Conservation (phyloP, 768 basidiomycete species). For the Thelephora ganbajun region DNA sequence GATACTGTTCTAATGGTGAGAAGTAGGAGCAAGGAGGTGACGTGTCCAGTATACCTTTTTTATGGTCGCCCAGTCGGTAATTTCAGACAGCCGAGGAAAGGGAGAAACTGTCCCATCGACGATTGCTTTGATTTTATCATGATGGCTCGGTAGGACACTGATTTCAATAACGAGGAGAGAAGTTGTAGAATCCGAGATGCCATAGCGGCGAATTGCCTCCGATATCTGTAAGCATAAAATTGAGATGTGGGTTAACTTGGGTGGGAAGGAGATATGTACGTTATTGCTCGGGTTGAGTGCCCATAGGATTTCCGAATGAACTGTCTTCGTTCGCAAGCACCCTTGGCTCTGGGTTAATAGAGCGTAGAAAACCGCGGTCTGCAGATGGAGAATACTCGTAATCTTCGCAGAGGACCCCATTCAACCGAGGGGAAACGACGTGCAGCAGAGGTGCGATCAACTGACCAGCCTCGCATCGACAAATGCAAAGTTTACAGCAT, state of each 20-base stretch:
- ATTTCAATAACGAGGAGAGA: constrained; percentile 66
- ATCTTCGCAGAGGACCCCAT: constrained; percentile 35
- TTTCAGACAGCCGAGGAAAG: constrained; percentile 25
- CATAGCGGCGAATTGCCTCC: constrained; percentile 78
- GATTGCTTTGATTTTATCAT: constrained; percentile 37
- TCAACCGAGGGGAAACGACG: constrained; percentile 3
- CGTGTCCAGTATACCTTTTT: constrained; percentile 43
- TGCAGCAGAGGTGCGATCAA: constrained; percentile 7
- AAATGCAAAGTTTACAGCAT: constrained; percentile 82
- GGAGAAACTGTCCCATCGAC: constrained; percentile 44
- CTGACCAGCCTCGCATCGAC: constrained; percentile 74
- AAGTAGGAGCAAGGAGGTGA: constrained; percentile 16
- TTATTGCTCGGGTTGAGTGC: constrained; percentile 79
- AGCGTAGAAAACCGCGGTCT: constrained; percentile 75
- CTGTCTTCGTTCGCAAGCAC: constrained; percentile 63
- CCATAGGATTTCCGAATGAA: constrained; percentile 90
- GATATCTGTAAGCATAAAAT: constrained; percentile 50
- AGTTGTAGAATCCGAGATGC: constrained; percentile 52
- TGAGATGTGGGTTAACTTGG: neutral
- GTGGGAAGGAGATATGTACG: constrained; percentile 15
- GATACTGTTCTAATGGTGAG: constrained; percentile 39
- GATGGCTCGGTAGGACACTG: constrained; percentile 19
- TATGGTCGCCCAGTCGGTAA: constrained; percentile 62
- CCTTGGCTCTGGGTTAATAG: constrained; percentile 51
- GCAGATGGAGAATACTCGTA: constrained; percentile 64